These are phyloP conservation scores for Pelagophyceae sp. DNA, from an alignment of 352 stramenopile genomes.

Conservation along the genomic window DNA sequence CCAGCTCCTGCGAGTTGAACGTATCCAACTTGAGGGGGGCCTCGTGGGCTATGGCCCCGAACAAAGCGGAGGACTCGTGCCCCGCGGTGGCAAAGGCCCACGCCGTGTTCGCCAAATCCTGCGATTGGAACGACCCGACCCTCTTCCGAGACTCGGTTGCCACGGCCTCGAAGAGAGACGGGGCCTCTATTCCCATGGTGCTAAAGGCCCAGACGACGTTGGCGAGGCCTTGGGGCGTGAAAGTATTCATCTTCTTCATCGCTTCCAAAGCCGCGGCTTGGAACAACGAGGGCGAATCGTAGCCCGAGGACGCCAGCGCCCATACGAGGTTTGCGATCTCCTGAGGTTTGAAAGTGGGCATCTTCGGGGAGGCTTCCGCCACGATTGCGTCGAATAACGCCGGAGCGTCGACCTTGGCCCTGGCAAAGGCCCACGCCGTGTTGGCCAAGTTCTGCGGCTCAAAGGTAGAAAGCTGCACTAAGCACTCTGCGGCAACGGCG, in stretches of 20 bases:
- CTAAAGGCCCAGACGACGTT: constrained; percentile 48
- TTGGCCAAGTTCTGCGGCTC: not conserved
- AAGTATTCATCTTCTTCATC: constrained; percentile 12
- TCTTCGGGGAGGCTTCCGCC: not conserved
- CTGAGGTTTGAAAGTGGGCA: constrained; percentile 41
- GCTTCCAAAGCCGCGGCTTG: constrained; percentile 27
- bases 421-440: not conserved
- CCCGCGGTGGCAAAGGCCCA: not conserved
- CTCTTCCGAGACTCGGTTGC: constrained; percentile 34
- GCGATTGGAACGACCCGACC: constrained; percentile 38
- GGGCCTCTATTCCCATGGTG: constrained; percentile 35
- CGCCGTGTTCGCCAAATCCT: not conserved
- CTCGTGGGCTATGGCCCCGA: not conserved
- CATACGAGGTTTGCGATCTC: constrained; percentile 49
- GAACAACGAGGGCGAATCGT: constrained; percentile 38
- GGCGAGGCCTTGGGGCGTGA: constrained; percentile 48
- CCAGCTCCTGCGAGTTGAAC: not conserved
- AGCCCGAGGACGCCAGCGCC: constrained; percentile 39
- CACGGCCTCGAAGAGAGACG: constrained; percentile 40
- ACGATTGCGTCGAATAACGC: not conserved
- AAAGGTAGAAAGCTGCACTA: not conserved
- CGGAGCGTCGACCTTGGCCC: not conserved
- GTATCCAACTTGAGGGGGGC: not conserved
- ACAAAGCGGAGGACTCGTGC: not conserved
- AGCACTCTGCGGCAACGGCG: not conserved